phyloP scores from a whole-genome alignment of 1,139 yeast species.

The Komagataea norvegica region DNA sequence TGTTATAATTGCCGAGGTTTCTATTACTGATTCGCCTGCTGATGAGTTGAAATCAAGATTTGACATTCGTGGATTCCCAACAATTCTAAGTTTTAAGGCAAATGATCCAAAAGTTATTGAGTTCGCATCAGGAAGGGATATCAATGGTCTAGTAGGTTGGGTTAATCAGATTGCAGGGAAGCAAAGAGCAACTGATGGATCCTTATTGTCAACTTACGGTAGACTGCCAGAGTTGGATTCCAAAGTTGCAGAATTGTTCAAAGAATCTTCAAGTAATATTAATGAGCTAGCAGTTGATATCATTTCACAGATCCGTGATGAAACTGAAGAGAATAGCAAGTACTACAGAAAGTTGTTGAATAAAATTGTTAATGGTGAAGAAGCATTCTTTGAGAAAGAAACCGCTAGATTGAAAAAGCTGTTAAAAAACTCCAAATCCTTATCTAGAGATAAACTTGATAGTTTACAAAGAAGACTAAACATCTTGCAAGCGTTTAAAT shows the following conservation, averaged over 20 bases:
- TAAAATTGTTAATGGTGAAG: slow-evolving; percentile 46
- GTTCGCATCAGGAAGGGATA: slow-evolving; percentile 31
- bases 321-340: slow-evolving; percentile 13
- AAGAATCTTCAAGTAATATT: slow-evolving; percentile 26
- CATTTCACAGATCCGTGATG: slow-evolving; percentile 23
- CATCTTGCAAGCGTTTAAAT: slow-evolving; percentile 37
- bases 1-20: slow-evolving; percentile 79
- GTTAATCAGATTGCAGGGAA: slow-evolving; percentile 50
- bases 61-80: slow-evolving; percentile 86
- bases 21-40: slow-evolving; percentile 62
- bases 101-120: slow-evolving; percentile 45
- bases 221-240: slow-evolving; percentile 41
- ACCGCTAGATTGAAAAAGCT: slow-evolving; percentile 45
- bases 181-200: slow-evolving; percentile 51
- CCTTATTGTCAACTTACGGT: slow-evolving; percentile 51
- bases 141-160: slow-evolving; percentile 42
- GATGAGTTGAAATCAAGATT: slow-evolving; percentile 17
- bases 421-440: slow-evolving; percentile 35
- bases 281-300: slow-evolving; percentile 27
- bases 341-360: slow-evolving; percentile 51
- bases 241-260: slow-evolving; percentile 29
- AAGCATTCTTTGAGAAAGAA: slow-evolving; percentile 47
- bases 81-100: slow-evolving; percentile 86
- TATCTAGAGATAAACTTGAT: slow-evolving; percentile 37
- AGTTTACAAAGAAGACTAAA: slow-evolving; percentile 46